Evolutionary conservation across 306 rosid species (phyloP).

Genomic region (Oxytropis ochrocephala): DNA sequence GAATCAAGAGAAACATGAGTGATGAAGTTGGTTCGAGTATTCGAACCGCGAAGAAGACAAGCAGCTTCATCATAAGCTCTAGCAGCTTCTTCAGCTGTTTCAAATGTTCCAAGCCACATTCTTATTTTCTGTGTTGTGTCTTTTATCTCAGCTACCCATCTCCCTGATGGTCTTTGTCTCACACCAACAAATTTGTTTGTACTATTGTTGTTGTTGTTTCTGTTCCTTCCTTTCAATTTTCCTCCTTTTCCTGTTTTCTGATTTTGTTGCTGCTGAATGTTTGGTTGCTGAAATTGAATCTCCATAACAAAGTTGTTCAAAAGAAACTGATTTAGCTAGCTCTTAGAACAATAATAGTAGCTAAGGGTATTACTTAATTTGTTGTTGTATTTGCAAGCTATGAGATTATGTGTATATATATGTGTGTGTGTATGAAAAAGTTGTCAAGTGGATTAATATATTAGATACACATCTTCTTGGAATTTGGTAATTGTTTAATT

Average conservation of each 20-base stretch:
- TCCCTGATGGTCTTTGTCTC: conserved; percentile 94
- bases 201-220: conserved; percentile 24
- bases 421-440: conserved; percentile 19
- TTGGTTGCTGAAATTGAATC: conserved; percentile 58
- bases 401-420: conserved; percentile 20
- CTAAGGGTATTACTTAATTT: conserved; percentile 26
- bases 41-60: conserved; percentile 87
- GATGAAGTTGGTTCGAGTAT: conserved; percentile 79
- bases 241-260: conserved; percentile 29
- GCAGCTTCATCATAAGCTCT: conserved; percentile 96
- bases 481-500: not conserved
- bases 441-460: conserved; percentile 28
- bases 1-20: conserved; percentile 74
- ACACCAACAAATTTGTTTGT: conserved; percentile 81
- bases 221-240: conserved; percentile 50
- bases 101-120: conserved; percentile 98
- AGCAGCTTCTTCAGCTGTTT: conserved; percentile 95
- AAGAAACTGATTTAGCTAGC: not conserved
- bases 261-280: conserved; percentile 10
- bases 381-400: conserved; percentile 21
- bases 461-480: not conserved
- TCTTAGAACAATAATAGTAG: conserved; percentile 4
- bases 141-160: conserved; percentile 99
- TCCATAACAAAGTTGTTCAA: conserved; percentile 41
- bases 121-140: conserved; percentile 88